Base-by-base conservation (phyloP, 2,329 filamentous ascomycete species). In the Aspergillus sclerotialis region DNA sequence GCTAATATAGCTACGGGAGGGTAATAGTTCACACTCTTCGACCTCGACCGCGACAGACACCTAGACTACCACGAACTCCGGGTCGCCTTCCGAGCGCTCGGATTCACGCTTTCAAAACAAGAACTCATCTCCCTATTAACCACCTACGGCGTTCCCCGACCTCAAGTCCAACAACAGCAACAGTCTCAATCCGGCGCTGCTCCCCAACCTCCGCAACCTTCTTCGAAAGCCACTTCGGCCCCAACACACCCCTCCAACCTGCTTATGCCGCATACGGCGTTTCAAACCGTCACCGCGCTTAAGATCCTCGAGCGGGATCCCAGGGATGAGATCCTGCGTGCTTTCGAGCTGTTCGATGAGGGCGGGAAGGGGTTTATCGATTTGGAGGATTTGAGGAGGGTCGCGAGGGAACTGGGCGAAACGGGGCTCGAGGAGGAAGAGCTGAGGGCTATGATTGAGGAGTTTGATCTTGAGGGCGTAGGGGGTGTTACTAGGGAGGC, bases 21-120 rank as follows among this genome's bases (percentile, higher is more conserved):
- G n/a, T n/a, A 36, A 33, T 27, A 94, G 84, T 96, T 96, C 64
- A 81, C 82, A 42, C 80, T 96, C 46, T 96, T 98, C 72, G 92
- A 96, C 61, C 83, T 94, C 55, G 90, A 96, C 72, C 90, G 93
- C 61, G 89, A 96, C 67, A 77, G 81, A 30, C 80, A 84, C 63
- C 86, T 98, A 56, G 90, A 96, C 69, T 96, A 94, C 70, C 92
- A 96, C 68, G 92, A 98, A 67, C 85, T 96, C 60, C 90, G 92
- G 64, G 92, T 96, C 66, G 88, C 90, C 40, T 81, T 96, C 52
- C 92, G 93, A 60, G 92, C 92, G 3, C 79, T 98, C 1, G 92
- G 92, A 45, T 96, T 96, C 68, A 87, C 93, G 53, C 72, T 94
- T 32, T 76, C 86, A 39, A 94, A 94, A 61, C 71, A 79, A 42